A percentile compares a stretch with the other conserved stretches of the same genome.
Conservation (phyloP, 768 basidiomycete genomes). For the Kwoniella bestiolae region DNA sequence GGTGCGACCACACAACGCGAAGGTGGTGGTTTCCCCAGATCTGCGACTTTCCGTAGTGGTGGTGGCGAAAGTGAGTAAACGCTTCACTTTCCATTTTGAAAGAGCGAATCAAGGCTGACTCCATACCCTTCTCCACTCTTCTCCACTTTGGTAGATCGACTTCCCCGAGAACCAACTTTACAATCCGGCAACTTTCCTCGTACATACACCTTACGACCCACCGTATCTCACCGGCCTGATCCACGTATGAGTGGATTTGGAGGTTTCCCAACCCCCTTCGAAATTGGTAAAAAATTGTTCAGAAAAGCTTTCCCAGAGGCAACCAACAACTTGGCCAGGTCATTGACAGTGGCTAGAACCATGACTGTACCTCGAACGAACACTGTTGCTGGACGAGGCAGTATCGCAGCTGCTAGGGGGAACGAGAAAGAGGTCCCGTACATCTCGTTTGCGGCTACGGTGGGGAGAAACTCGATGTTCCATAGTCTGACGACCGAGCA, state of each 20-base stretch:
- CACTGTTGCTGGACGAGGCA: conserved; percentile 46
- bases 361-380: conserved; percentile 59
- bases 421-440: conserved; percentile 67
- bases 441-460: conserved; percentile 79
- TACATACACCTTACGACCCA: conserved; percentile 48
- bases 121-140: neutral
- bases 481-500: conserved; percentile 73
- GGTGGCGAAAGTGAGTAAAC: conserved; percentile 23
- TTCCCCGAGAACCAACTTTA: conserved; percentile 40
- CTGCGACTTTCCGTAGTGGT: conserved; percentile 47
- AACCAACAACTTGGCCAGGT: conserved; percentile 66
- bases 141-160: conserved; percentile 18
- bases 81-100: too few species aligned
- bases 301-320: conserved; percentile 68
- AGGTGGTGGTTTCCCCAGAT: conserved; percentile 47
- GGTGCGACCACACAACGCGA: conserved; percentile 42
- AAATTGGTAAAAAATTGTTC: conserved; percentile 62
- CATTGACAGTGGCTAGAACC: conserved; percentile 70
- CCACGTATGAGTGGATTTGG: conserved; percentile 53
- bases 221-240: conserved; percentile 28
- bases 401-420: conserved; percentile 56
- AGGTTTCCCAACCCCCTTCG: conserved; percentile 57
- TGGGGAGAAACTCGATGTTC: conserved; percentile 74
- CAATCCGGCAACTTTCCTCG: conserved; percentile 42
- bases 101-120: neutral